Evolutionary conservation across 768 basidiomycete genomes (phyloP), one percentile per base, ranked within the genome.

Genomic region (Boletus vinaceobasis): DNA sequence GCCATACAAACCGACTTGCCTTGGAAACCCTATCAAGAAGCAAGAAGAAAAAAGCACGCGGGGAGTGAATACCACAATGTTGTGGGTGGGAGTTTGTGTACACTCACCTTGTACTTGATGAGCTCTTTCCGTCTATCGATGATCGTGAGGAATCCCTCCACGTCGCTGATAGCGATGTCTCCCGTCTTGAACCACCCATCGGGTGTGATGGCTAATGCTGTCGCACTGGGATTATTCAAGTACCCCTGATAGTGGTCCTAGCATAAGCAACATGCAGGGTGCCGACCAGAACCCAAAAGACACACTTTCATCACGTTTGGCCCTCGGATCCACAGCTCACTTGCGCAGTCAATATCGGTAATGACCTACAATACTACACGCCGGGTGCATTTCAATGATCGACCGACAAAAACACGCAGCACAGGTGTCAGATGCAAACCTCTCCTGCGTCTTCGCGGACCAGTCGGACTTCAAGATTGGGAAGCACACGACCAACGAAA

Each of bases 111-210:
- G 71, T 89, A 88, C 62, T 90, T 87, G 66, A 90, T 85, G 23
- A 89, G 71, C 61, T 89, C 89, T 57, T 90, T 90, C 44, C 79
- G 75, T 33, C 90, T 73, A 61, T 90, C 88, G 2, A 91, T 84
- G 48, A 90, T 87, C 59, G 77, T 80, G 66, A 84, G 90, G 65
- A 77, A 88, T 0, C 91, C 93, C 1, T 91, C 83, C 3, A 69
- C 53, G 56, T 92, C 87, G 13, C 82, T 71, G 17, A 78, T 67
- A 2, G 81, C 88, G 47, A 95, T 81, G 67, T 96, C 93, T 1
- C 93, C 92, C 0, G 93, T 94, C 77, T 88, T 91, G 74, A 93
- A 86, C 90, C 90, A 97, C 4, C 83, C 79, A 46, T 90, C 87
- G 0, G 70, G 69, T 0, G 87, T 89, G 59, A 95, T 86, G 7